Conservation (phyloP, 768 basidiomycete species). For the Boletus speciosus region DNA sequence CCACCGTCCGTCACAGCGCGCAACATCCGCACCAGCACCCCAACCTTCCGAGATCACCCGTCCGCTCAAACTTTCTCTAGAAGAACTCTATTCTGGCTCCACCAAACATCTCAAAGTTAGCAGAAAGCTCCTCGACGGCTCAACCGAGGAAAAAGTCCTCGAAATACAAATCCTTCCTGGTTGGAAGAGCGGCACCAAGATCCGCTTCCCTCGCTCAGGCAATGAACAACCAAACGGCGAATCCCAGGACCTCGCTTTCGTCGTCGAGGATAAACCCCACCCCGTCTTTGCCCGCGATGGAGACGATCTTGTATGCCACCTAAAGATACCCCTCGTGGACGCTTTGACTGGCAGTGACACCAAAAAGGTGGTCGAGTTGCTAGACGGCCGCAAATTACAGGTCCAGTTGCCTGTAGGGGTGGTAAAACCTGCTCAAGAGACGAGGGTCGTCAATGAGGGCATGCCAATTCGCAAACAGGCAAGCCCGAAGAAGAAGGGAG, state of each 20-base stretch:
- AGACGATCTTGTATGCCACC: slow-evolving; percentile 65
- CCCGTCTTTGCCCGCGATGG: slow-evolving; percentile 70
- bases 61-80: slow-evolving; percentile 79
- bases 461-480: slow-evolving; percentile 90
- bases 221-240: slow-evolving; percentile 71
- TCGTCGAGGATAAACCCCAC: slow-evolving; percentile 95
- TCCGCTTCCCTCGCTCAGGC: slow-evolving; percentile 83
- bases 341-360: slow-evolving; percentile 64
- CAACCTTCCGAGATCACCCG: slow-evolving; percentile 62
- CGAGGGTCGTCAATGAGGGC: slow-evolving; percentile 69
- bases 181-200: slow-evolving; percentile 95
- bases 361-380: slow-evolving; percentile 56
- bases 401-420: slow-evolving; percentile 62
- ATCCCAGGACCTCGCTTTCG: slow-evolving; percentile 89
- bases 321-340: slow-evolving; percentile 75
- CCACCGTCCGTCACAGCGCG: slow-evolving; percentile 35
- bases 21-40: slow-evolving; percentile 29
- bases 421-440: slow-evolving; percentile 76
- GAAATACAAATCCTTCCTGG: slow-evolving; percentile 81
- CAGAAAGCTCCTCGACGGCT: slow-evolving; percentile 66
- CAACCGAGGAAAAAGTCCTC: slow-evolving; percentile 80
- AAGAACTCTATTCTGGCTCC: slow-evolving; percentile 82
- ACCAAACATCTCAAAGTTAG: slow-evolving; percentile 88
- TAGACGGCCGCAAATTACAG: slow-evolving; percentile 80
- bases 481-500: slow-evolving; percentile 68